Evolutionary conservation across 1,284 basidiomycete species (phyloP), one percentile per base, ranked within the genome.

Genomic region (Sporisorium iseilematis-ciliati): DNA sequence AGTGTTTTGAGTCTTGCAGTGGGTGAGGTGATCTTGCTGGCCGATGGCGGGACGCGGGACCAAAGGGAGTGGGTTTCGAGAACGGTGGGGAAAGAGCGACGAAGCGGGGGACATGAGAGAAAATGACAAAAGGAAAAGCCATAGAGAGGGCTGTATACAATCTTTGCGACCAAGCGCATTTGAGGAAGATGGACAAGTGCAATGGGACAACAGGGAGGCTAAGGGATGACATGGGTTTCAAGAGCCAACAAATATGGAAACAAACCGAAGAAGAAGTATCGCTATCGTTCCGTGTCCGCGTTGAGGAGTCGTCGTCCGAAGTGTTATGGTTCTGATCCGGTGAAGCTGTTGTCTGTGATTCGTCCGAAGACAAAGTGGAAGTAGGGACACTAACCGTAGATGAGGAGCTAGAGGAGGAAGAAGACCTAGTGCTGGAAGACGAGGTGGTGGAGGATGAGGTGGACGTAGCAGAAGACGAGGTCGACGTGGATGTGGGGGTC

Each of bases 361-460:
- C n/a, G 12, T 33, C 29, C 5, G 18, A 29, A 20, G 29, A 33
- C 25, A n/a, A 23, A n/a, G 51, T 29, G 55, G 69, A 69, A 46
- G 52, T 40, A 26, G 72, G 60, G 64, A 51, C 53, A 60, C 72
- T 68, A 56, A 64, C 60, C 57, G 62, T 59, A 56, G 59, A 57
- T 5, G 63, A 25, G 38, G 55, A 57, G 42, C 56, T 68, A 18
- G 52, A 62, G 18, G 57, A 64, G 21, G 67, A 62, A 8, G 68
- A 46, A 29, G 71, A 57, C 8, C 58, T 52, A 25, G 65, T 65
- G 45, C 65, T 60, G 7, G 68, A 61, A 7, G 68, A 49, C 2
- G 62, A 61, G 31, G 71, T 38, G 16, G 72, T 57, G 10, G 73
- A 58, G 23, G 63, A 54, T 2, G 72, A 48, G 18, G 57, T 62